These are phyloP conservation scores for Pueraria montana DNA, from an alignment of 306 rosid genomes.

Conservation along the genomic window DNA sequence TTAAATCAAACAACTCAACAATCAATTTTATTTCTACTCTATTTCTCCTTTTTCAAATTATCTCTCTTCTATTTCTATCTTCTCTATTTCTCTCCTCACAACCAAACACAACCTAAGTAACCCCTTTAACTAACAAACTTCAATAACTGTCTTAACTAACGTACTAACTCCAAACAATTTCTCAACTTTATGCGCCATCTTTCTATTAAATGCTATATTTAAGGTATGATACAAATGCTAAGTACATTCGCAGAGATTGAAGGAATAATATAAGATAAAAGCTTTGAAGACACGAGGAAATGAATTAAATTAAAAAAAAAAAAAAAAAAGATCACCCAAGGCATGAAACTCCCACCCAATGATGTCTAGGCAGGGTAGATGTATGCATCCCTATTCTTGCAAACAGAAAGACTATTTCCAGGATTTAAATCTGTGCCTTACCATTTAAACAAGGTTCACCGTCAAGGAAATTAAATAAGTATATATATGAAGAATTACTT, in stretches of 20 bases:
- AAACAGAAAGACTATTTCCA: neutral
- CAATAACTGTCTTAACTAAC: neutral
- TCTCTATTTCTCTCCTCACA: too few species aligned
- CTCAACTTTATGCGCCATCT: neutral
- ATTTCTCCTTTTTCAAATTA: too few species aligned
- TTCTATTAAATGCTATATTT: conserved; percentile 13
- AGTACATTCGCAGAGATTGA: neutral
- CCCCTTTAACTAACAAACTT: neutral
- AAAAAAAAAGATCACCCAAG: too few species aligned
- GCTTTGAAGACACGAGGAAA: neutral
- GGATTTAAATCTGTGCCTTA: neutral
- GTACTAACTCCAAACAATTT: neutral
- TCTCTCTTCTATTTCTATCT: too few species aligned
- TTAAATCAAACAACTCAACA: too few species aligned
- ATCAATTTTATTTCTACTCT: too few species aligned
- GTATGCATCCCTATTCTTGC: neutral
- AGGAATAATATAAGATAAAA: neutral
- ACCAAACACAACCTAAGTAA: too few species aligned
- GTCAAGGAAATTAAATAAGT: neutral
- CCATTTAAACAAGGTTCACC: neutral
- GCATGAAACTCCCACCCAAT: neutral
- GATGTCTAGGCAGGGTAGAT: neutral
- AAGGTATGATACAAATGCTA: neutral
- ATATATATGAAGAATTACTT: neutral
- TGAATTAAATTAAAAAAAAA: neutral